Conservation (phyloP, 1,139 yeast genomes). For the Magnusiomyces sp. region DNA sequence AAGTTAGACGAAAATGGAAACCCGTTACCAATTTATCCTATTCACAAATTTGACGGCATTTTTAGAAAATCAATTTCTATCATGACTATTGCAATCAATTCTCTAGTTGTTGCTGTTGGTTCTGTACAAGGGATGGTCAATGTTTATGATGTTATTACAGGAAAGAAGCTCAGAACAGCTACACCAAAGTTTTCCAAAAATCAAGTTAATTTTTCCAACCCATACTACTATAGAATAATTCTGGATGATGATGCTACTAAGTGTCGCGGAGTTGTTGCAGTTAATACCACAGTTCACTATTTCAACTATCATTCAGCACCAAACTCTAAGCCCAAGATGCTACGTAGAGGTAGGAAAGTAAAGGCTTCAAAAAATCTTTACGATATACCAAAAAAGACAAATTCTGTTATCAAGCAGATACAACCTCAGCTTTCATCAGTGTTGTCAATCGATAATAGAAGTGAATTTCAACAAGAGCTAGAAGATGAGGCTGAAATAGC, state of each 20-base stretch:
- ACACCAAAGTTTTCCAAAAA: constrained; percentile 10
- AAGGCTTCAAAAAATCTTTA: constrained; percentile 23
- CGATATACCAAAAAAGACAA: not conserved
- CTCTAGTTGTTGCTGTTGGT: constrained; percentile 46
- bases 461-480: not conserved
- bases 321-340: no score
- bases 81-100: constrained; percentile 36
- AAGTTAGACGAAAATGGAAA: constrained; percentile 15
- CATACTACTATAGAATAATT: constrained; percentile 13
- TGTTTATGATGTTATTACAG: constrained; percentile 55
- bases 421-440: no score
- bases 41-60: constrained; percentile 25
- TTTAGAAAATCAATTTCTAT: constrained; percentile 28
- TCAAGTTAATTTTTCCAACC: constrained; percentile 16
- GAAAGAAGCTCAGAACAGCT: constrained; percentile 35
- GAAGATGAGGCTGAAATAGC: constrained; percentile 1
- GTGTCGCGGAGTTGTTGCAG: constrained; percentile 46
- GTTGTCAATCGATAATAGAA: constrained; percentile 3
- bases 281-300: constrained; percentile 52
- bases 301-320: constrained; percentile 38
- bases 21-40: constrained; percentile 21
- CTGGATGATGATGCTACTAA: constrained; percentile 39
- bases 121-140: constrained; percentile 58
- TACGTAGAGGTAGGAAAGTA: constrained; percentile 10
- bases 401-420: no score